Evolutionary conservation across 306 rosid genomes (phyloP).

Genomic region (Quercus robur): DNA sequence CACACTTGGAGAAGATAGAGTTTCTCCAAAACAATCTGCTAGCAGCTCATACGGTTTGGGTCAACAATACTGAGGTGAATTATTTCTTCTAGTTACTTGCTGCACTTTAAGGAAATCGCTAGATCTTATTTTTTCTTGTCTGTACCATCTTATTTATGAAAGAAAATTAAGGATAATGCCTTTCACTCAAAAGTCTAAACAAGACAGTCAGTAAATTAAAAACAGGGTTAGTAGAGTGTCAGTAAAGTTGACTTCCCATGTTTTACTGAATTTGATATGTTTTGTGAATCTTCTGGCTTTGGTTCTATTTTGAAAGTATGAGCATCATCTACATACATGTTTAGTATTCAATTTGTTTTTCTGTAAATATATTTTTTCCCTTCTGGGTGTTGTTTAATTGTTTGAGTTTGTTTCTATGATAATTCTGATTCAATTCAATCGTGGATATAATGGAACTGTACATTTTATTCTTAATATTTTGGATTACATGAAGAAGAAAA

Average conservation of each 20-base stretch:
- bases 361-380: not conserved
- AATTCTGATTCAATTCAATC: not conserved
- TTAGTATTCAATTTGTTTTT: not conserved
- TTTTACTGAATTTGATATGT: not conserved
- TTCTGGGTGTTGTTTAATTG: not conserved
- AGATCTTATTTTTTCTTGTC: not conserved
- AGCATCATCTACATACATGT: not conserved
- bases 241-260: not conserved
- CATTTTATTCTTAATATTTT: not conserved
- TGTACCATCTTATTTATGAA: not conserved
- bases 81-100: conserved; percentile 1
- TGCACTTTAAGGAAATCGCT: not conserved
- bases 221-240: not conserved
- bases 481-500: not conserved
- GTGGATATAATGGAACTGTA: not conserved
- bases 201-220: not conserved
- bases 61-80: conserved; percentile 61
- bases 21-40: conserved; percentile 69
- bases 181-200: not conserved
- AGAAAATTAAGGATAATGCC: not conserved
- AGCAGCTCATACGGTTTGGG: conserved; percentile 85
- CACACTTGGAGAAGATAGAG: conserved; percentile 65
- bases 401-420: not conserved
- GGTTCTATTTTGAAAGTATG: not conserved
- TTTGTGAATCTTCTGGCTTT: not conserved